phyloP scores from a whole-genome alignment of 2,329 filamentous ascomycete species.

The Diaporthe sp. region DNA sequence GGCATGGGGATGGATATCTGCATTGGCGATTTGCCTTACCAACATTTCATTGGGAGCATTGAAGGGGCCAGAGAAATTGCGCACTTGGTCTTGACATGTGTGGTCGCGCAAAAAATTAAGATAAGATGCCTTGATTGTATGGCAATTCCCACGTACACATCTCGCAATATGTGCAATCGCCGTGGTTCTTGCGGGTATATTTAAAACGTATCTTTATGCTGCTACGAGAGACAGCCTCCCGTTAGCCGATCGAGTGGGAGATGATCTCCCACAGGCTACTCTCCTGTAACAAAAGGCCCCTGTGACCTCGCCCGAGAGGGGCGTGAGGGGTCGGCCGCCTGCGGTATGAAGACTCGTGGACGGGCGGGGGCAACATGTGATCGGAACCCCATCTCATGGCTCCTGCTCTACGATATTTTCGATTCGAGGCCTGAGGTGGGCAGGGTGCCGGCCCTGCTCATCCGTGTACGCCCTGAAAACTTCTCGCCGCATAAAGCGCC shows the following conservation, averaged over 20 bases:
- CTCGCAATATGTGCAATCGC: neutral
- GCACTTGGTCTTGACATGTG: neutral
- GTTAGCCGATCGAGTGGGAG: neutral
- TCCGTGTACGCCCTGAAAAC: constrained; percentile 64
- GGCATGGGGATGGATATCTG: too few relatives aligned
- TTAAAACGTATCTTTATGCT: neutral
- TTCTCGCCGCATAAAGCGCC: constrained; percentile 78
- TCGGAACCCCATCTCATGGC: constrained; percentile 46
- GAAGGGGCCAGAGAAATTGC: too few relatives aligned
- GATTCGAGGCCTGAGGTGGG: constrained; percentile 57
- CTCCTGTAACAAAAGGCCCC: neutral
- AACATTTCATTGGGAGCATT: neutral
- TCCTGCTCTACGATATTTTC: constrained; percentile 58
- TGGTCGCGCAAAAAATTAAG: neutral
- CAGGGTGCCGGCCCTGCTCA: constrained; percentile 56
- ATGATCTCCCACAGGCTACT: neutral
- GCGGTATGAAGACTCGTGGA: neutral
- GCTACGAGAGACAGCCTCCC: neutral
- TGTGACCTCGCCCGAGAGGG: neutral
- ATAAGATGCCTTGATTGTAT: neutral
- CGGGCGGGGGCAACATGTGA: neutral
- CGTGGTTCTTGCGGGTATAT: constrained; percentile 20
- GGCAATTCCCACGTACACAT: neutral
- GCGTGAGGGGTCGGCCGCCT: neutral
- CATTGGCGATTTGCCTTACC: neutral